Base-by-base conservation (phyloP, 768 basidiomycete genomes). In the Phylloporus arenicola region DNA sequence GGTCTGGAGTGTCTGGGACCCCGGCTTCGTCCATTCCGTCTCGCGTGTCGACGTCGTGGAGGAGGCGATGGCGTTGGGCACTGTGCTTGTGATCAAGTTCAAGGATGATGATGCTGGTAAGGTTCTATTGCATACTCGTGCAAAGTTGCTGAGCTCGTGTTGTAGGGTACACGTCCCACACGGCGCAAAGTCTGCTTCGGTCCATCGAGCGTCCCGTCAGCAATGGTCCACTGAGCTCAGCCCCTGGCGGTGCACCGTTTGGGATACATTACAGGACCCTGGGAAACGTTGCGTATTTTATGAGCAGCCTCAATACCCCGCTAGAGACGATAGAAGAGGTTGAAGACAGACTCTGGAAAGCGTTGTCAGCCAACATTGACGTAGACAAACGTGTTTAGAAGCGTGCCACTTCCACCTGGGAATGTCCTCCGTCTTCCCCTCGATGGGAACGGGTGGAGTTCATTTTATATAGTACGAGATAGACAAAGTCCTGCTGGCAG, bases 1-100 rank as follows among this genome's bases (percentile, higher is more conserved):
- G 1, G 71, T 86, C 2, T 96, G 91, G 91, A 94, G 92, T 66
- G 79, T 95, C 60, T 97, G 94, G 94, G 81, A 83, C 56, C 82
- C 82, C 0, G 69, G 68, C 2, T 93, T 94, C 59, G 76, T 94
- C 17, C 63, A 73, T 22, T 71, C 70, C 6, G 56, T 94, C 8
- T 92, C 92, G 22, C 62, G 64, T 22, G 57, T 80, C 13, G 61
- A 54, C 3, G 57, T 64, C 7, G 85, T 95, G 12, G 77, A 80
- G 22, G 86, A 88, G 50, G 79, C 78, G 6, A 96, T 97, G 93
- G 73, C 92, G 0, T 69, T 97, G 43, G 94, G 94, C 3, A 89
- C 84, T 12, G 88, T 97, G 3, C 72, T 96, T 9, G 81, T 84
- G 3, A 79, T 97, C 63, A 88, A 84, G 59, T 65, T 96, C 31